Base-by-base conservation (phyloP, 805 yeast genomes). In the Blastobotrys robertii region DNA sequence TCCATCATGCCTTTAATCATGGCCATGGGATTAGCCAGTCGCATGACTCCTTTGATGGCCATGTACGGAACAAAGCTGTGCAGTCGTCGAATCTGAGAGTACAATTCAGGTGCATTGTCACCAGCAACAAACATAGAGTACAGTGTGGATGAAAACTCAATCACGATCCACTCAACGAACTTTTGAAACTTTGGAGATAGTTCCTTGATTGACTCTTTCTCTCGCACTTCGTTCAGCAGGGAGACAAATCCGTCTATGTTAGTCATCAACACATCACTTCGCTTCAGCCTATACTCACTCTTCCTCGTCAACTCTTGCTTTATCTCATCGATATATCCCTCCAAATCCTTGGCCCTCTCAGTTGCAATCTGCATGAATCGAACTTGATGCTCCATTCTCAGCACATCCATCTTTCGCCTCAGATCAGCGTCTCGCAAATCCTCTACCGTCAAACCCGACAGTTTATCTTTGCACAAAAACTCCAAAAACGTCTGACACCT, bases 11-110 rank as follows among this genome's bases (percentile, higher is more conserved):
- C 76, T 47, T 87, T 83, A 66, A 85, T 77, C 22, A 90, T 78
- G 34, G 81, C 75, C 63, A 87, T 76, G 2, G 98, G 97, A 56
- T 90, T 90, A 0, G 97, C 85, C 46, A 81, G 77, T 55, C 78
- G 73, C 55, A 92, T 62, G 15, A 90, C 81, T 14, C 84, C 84
- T 35, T 79, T 79, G 60, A 88, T 75, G 30, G 90, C 57, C 1
- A 73, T 65, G 59, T 90, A 92, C 0, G 97, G 98, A 65, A 90
- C 76, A 46, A 85, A 56, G 29, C 70, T 64, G 63, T 90, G 96
- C 33, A 92, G 64, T 44, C 80, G 74, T 49, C 77, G 76, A 29
- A 83, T 65, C 55, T 85, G 86, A 9, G 73, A 70, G 52, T 81
- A 79, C 52, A 84, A 67, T 52, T 85, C 95, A 46, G 78, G 76